phyloP scores from a whole-genome alignment of 202 grass and related monocot genomes.

The Saccharum hybrid region DNA sequence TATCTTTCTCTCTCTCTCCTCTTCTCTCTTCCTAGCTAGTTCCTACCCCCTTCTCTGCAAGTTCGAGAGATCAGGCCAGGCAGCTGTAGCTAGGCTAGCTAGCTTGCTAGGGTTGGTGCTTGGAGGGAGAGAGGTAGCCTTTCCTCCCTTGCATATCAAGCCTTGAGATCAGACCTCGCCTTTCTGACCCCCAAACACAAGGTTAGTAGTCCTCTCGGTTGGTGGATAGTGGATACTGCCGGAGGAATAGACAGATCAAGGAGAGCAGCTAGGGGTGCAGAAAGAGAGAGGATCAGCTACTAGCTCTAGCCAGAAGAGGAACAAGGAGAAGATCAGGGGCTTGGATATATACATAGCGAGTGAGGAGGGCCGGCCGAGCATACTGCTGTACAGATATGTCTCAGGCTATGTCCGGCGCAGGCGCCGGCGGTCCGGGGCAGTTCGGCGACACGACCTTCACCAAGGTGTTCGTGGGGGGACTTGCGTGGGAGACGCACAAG shows the following conservation, averaged over 20 bases:
- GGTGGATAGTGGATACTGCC: conserved; percentile 11
- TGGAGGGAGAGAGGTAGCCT: conserved; percentile 25
- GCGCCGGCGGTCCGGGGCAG: not conserved
- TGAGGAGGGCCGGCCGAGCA: not conserved
- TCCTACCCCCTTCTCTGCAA: conserved; percentile 5
- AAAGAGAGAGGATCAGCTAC: not conserved
- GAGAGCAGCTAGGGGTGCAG: not conserved
- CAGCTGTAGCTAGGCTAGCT: too few relatives aligned
- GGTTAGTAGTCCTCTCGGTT: conserved; percentile 40
- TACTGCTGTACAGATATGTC: conserved; percentile 31
- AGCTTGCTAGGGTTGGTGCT: conserved; percentile 56
- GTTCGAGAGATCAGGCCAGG: conserved; percentile 16
- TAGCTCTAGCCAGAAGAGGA: conserved; percentile 22
- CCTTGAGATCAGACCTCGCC: conserved; percentile 38
- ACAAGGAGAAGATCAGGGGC: not conserved
- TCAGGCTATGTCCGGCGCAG: conserved; percentile 47
- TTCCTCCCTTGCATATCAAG: conserved; percentile 59
- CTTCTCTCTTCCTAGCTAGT: not conserved
- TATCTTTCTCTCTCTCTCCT: not conserved
- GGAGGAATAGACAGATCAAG: conserved; percentile 27
- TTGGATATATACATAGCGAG: not conserved
- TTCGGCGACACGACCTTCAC: conserved; percentile 78
- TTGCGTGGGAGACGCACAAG: conserved; percentile 82
- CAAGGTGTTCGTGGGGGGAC: conserved; percentile 74
- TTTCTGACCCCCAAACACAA: conserved; percentile 33